A percentile compares a stretch with the other conserved stretches of the same genome.
These are phyloP conservation scores for Theobroma cacao DNA, from an alignment of 345 rosid species.

Conservation along the genomic window DNA sequence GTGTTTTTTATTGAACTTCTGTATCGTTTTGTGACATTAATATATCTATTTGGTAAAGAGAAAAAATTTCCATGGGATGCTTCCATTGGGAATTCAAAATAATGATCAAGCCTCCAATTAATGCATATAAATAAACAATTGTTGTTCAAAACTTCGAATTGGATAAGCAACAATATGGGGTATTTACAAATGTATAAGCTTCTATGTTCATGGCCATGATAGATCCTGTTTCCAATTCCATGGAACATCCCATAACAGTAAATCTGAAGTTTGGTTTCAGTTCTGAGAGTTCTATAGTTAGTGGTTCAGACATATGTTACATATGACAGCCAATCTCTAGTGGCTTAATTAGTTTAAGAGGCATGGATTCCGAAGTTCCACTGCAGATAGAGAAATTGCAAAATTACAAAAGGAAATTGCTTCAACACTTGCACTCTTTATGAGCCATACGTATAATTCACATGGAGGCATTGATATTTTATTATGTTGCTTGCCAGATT, in stretches of 20 bases:
- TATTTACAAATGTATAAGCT: neutral
- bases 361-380: too few species aligned
- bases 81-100: neutral
- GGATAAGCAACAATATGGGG: neutral
- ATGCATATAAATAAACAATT: neutral
- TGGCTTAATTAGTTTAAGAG: too few species aligned
- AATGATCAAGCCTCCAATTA: too few species aligned
- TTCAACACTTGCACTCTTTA: neutral
- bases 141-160: neutral
- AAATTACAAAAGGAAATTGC: neutral
- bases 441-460: neutral
- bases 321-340: neutral
- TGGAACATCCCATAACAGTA: neutral
- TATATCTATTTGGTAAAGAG: too few species aligned
- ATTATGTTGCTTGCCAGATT: constrained; percentile 40
- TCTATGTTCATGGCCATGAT: neutral
- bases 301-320: neutral
- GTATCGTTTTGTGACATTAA: too few species aligned
- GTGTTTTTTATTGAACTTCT: too few species aligned
- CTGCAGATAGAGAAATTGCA: neutral
- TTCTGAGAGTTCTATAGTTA: neutral
- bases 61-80: too few species aligned
- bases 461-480: neutral
- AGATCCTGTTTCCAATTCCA: neutral
- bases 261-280: neutral